Conservation (phyloP, 805 yeast genomes). For the Teunomyces atbi region DNA sequence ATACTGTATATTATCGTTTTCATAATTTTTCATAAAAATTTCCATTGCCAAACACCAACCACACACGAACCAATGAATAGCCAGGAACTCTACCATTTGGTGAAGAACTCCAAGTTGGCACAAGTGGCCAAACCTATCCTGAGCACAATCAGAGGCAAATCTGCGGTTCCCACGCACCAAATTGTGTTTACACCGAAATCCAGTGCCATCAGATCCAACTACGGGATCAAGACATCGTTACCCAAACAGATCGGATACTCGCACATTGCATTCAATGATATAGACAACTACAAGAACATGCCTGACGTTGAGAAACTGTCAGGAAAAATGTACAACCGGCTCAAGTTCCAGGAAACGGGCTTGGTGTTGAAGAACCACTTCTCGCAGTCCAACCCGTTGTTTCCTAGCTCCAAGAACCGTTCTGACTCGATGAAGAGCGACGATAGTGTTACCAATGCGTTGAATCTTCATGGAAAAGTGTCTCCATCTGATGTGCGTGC, state of each 20-base stretch:
- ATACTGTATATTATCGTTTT: no score
- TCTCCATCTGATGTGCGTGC: constrained; percentile 26
- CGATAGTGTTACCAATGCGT: constrained; percentile 29
- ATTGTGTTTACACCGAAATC: constrained; percentile 67
- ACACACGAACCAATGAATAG: constrained; percentile 18
- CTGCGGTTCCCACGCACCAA: constrained; percentile 64
- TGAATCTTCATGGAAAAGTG: constrained; percentile 31
- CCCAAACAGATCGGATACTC: constrained; percentile 62
- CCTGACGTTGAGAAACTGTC: constrained; percentile 68
- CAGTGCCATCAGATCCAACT: constrained; percentile 64
- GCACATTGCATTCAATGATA: constrained; percentile 59
- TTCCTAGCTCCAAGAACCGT: constrained; percentile 30
- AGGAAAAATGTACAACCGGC: constrained; percentile 57
- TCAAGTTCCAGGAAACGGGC: constrained; percentile 68
- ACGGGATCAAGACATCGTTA: constrained; percentile 70
- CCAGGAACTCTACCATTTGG: constrained; percentile 33
- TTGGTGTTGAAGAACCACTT: constrained; percentile 41
- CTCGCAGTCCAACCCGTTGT: constrained; percentile 40
- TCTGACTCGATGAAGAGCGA: constrained; percentile 16
- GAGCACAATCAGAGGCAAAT: constrained; percentile 28
- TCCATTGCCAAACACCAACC: neutral
- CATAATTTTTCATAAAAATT: constrained; percentile 3
- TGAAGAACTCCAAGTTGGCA: constrained; percentile 41
- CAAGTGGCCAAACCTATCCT: constrained; percentile 45
- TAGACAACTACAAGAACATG: constrained; percentile 65